These are phyloP conservation scores for Hypomontagnella monticulosa DNA, from an alignment of 495 filamentous ascomycete genomes.

Conservation along the genomic window DNA sequence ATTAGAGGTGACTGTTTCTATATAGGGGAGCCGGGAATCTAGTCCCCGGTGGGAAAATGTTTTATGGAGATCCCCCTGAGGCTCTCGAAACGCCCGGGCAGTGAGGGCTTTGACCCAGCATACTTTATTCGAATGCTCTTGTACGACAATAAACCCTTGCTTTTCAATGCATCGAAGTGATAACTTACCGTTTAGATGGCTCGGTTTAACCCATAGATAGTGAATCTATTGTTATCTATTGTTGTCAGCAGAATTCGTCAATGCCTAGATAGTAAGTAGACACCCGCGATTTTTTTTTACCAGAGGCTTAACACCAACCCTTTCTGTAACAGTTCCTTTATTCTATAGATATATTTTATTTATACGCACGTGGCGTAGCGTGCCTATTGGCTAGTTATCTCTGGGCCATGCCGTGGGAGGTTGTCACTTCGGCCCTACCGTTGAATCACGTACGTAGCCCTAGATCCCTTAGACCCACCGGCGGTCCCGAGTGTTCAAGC, in stretches of 20 bases:
- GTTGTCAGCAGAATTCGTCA: neutral
- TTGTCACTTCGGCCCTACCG: slow-evolving; percentile 27
- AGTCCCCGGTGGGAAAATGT: slow-evolving; percentile 18
- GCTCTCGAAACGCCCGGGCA: slow-evolving; percentile 32
- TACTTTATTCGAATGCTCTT: slow-evolving; percentile 12
- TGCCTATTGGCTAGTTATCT: slow-evolving; percentile 2
- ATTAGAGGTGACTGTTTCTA: slow-evolving; percentile 29
- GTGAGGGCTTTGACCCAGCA: slow-evolving; percentile 8
- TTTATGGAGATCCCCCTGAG: slow-evolving; percentile 36
- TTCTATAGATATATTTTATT: slow-evolving; percentile 30
- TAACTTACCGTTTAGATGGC: neutral
- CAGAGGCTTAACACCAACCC: slow-evolving; percentile 15
- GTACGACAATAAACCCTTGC: slow-evolving; percentile 32
- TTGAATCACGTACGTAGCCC: slow-evolving; percentile 4
- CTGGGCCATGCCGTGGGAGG: neutral
- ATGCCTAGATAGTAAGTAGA: neutral
- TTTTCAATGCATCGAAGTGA: slow-evolving; percentile 22
- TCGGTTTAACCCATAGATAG: slow-evolving; percentile 1
- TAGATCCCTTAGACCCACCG: slow-evolving; percentile 31
- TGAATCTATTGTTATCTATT: slow-evolving; percentile 4
- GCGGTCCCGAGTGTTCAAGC: slow-evolving; percentile 29
- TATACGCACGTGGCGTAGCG: slow-evolving; percentile 20
- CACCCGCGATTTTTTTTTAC: neutral
- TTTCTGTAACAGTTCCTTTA: slow-evolving; percentile 17
- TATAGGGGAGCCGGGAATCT: slow-evolving; percentile 25